These are phyloP conservation scores for Ophiosphaerella korrae DNA, from an alignment of 2,329 filamentous ascomycete genomes.

Conservation along the genomic window DNA sequence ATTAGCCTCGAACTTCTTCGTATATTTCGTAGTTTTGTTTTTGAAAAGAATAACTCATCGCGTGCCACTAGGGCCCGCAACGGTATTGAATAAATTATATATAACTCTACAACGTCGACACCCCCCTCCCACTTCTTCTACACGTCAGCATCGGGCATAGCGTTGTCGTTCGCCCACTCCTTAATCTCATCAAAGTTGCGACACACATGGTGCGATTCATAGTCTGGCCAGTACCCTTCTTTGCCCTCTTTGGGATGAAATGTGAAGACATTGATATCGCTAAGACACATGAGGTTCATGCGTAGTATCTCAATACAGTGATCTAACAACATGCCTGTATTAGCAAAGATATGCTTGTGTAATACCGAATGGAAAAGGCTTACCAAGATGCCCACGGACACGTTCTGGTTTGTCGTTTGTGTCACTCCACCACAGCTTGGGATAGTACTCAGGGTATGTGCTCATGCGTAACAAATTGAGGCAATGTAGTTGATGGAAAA, in stretches of 20 bases:
- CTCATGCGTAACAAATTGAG: slow-evolving; percentile 43
- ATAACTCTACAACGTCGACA: background rate
- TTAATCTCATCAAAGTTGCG: slow-evolving; percentile 42
- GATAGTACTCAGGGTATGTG: slow-evolving; percentile 42
- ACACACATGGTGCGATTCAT: slow-evolving; percentile 40
- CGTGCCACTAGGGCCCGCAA: no score
- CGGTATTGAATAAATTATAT: background rate
- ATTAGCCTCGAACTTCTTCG: no score
- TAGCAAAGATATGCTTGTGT: background rate
- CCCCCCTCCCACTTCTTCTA: background rate
- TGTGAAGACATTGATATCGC: slow-evolving; percentile 44
- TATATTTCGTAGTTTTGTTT: no score
- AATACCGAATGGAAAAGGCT: background rate
- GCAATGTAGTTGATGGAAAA: slow-evolving; percentile 58
- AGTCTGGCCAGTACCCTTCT: slow-evolving; percentile 38
- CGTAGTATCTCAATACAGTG: slow-evolving; percentile 45
- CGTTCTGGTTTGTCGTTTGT: slow-evolving; percentile 36
- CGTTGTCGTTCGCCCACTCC: slow-evolving; percentile 40
- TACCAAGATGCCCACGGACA: slow-evolving; percentile 34
- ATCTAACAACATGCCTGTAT: slow-evolving; percentile 18
- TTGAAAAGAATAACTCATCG: no score
- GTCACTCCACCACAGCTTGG: slow-evolving; percentile 33
- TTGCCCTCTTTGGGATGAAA: slow-evolving; percentile 30
- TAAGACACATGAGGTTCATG: slow-evolving; percentile 45
- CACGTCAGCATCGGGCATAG: slow-evolving; percentile 36